Conservation (phyloP, 2,329 filamentous ascomycete genomes). For the Triangularia verruculosa region DNA sequence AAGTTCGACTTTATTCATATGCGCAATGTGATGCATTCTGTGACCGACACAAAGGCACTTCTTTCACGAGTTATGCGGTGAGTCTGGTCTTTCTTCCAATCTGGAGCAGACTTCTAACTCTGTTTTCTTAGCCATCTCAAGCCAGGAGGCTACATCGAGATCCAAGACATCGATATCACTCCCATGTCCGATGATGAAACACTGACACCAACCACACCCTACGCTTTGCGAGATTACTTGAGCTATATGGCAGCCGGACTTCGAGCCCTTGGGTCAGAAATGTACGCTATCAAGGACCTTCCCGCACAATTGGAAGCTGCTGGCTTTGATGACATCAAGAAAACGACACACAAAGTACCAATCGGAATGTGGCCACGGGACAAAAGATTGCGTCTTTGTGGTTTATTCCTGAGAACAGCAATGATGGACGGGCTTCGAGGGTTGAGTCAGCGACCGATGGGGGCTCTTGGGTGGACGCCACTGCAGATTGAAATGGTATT, state of each 20-base stretch:
- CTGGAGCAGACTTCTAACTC: not conserved
- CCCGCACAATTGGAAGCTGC: conserved; percentile 37
- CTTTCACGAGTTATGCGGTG: conserved; percentile 44
- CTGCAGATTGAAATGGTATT: conserved; percentile 38
- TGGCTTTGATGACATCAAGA: conserved; percentile 42
- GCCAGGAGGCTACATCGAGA: conserved; percentile 50
- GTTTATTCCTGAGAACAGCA: conserved; percentile 44
- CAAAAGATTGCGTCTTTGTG: conserved; percentile 42
- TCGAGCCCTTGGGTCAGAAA: conserved; percentile 40
- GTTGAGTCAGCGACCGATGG: conserved; percentile 31
- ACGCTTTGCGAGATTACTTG: conserved; percentile 47
- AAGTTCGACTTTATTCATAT: conserved; percentile 50
- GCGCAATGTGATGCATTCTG: conserved; percentile 45
- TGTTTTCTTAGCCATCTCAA: conserved; percentile 43
- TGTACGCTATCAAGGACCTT: conserved; percentile 39
- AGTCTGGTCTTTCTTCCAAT: conserved; percentile 14
- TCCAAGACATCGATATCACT: conserved; percentile 45
- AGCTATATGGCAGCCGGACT: conserved; percentile 41
- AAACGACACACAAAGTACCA: conserved; percentile 42
- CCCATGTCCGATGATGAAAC: conserved; percentile 45
- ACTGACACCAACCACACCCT: conserved; percentile 39
- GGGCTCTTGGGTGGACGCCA: conserved; percentile 34
- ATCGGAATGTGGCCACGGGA: conserved; percentile 48
- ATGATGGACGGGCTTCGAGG: conserved; percentile 36
- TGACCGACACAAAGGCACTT: conserved; percentile 41